Percentiles rank a stretch among this genome's conserved stretches.
Evolutionary conservation across 2,329 filamentous ascomycete genomes (phyloP).

Genomic region (Paracamarosporium sp.): DNA sequence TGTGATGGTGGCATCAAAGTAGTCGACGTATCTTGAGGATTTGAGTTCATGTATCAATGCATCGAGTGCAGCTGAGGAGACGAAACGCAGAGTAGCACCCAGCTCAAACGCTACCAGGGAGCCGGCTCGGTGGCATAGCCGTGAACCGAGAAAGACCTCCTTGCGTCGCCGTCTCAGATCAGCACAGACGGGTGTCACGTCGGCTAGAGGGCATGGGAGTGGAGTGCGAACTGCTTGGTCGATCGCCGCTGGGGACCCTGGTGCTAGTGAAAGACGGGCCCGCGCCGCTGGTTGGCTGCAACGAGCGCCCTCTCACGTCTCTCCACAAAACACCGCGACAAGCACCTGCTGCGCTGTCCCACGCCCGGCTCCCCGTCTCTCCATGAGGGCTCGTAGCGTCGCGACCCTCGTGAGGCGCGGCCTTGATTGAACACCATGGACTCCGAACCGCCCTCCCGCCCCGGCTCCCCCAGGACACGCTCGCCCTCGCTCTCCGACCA

Average conservation of each 20-base stretch:
- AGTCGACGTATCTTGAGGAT: background rate
- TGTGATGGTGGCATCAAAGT: background rate
- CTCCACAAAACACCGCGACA: conserved; percentile 24
- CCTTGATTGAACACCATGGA: conserved; percentile 38
- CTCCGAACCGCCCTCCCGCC: conserved; percentile 20
- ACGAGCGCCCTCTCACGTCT: conserved; percentile 18
- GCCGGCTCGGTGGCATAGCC: too few relatives aligned
- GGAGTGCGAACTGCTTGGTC: background rate
- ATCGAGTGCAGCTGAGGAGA: background rate
- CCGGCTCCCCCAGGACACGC: conserved; percentile 13
- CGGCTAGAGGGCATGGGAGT: background rate
- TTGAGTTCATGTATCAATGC: background rate
- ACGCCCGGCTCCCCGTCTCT: conserved; percentile 22
- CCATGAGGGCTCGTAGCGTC: conserved; percentile 38
- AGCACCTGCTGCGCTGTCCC: conserved; percentile 24
- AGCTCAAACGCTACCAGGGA: background rate
- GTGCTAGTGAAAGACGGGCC: background rate
- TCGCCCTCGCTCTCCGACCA: conserved; percentile 38
- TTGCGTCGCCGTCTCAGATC: background rate
- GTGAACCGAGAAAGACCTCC: background rate
- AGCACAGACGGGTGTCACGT: background rate
- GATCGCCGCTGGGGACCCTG: background rate
- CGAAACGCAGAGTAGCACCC: background rate
- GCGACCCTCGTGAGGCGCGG: conserved; percentile 30
- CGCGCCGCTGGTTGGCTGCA: conserved; percentile 4